phyloP scores from a whole-genome alignment of 768 basidiomycete species.

The Pisolithus orientalis region DNA sequence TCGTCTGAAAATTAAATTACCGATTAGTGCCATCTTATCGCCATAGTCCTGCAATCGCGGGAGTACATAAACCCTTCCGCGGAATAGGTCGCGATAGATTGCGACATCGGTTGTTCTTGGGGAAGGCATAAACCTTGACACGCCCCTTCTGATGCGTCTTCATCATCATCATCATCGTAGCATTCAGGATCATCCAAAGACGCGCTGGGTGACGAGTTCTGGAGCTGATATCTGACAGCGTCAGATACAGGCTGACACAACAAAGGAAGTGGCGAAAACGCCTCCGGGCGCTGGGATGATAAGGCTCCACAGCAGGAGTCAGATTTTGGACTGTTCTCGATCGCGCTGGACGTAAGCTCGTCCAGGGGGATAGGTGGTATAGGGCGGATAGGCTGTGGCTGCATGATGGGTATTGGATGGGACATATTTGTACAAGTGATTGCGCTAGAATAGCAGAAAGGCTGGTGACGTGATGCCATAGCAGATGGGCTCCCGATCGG shows the following conservation, averaged over 20 bases:
- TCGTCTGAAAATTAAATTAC: background rate
- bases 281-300: slow-evolving; percentile 4
- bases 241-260: slow-evolving; percentile 31
- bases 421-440: slow-evolving; percentile 11
- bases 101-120: slow-evolving; percentile 7
- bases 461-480: slow-evolving; percentile 15
- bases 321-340: slow-evolving; percentile 6
- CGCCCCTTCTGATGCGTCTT: slow-evolving; percentile 10
- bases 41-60: slow-evolving; percentile 12
- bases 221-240: slow-evolving; percentile 24
- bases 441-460: slow-evolving; percentile 24
- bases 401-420: slow-evolving; percentile 21
- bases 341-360: slow-evolving; percentile 19
- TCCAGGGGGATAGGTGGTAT: slow-evolving; percentile 28
- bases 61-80: slow-evolving; percentile 14
- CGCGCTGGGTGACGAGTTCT: slow-evolving; percentile 3
- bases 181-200: slow-evolving; percentile 1
- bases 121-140: slow-evolving; percentile 13
- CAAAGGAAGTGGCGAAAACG: slow-evolving; percentile 24
- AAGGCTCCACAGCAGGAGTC: background rate
- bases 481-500: slow-evolving; percentile 15
- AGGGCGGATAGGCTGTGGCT: slow-evolving; percentile 29
- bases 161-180: slow-evolving; percentile 11
- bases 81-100: slow-evolving; percentile 10
- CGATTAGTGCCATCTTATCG: slow-evolving; percentile 19